phyloP scores from a whole-genome alignment of 202 grass and related monocot genomes.

The Alloteropsis angusta region DNA sequence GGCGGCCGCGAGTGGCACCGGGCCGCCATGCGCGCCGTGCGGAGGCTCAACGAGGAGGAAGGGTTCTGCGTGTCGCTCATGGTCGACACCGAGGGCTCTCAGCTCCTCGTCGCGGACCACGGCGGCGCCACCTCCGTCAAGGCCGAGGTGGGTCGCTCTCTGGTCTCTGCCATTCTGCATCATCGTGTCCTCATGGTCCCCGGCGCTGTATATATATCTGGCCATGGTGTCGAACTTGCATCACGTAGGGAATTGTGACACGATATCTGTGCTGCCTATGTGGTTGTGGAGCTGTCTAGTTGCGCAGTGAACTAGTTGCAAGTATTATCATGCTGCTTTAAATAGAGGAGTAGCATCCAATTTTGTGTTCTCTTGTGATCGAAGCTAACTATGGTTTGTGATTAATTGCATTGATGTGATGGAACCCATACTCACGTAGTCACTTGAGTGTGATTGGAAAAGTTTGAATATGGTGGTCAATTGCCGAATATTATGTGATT shows the following conservation, averaged over 20 bases:
- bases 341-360: background rate
- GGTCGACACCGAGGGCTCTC: slow-evolving; percentile 55
- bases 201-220: background rate
- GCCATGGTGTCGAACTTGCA: background rate
- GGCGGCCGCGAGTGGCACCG: slow-evolving; percentile 46
- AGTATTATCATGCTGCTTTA: background rate
- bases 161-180: background rate
- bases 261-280: background rate
- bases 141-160: slow-evolving; percentile 31
- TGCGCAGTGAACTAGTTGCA: background rate
- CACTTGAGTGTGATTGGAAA: background rate
- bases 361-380: background rate
- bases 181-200: background rate
- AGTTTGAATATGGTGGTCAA: background rate
- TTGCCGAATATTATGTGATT: background rate
- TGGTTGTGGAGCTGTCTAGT: background rate
- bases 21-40: slow-evolving; percentile 30
- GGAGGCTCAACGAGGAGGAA: slow-evolving; percentile 49
- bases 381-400: background rate
- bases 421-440: background rate
- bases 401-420: background rate
- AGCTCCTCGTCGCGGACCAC: slow-evolving; percentile 46
- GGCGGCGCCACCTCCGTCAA: slow-evolving; percentile 40
- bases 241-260: background rate
- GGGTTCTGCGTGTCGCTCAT: slow-evolving; percentile 56